phyloP scores from a whole-genome alignment of 2,329 filamentous ascomycete genomes.

The Pseudogymnoascus sp. region DNA sequence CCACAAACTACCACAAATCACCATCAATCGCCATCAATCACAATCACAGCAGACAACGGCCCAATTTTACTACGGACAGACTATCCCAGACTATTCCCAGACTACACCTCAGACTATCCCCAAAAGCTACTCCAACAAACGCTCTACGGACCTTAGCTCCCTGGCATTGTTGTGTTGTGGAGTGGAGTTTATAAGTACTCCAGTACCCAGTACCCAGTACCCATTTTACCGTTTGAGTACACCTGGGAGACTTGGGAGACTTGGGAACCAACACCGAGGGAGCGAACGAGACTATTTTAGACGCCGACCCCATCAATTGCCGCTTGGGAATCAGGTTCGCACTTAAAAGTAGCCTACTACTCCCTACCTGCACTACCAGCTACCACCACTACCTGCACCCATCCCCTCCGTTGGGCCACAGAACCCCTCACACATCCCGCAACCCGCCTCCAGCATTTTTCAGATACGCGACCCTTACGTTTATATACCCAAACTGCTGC shows the following conservation, averaged over 20 bases:
- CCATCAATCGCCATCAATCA: not conserved
- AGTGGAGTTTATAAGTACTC: not conserved
- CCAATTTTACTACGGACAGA: not conserved
- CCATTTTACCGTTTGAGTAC: no score
- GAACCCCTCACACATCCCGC: not conserved
- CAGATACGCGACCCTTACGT: not conserved
- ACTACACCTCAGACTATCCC: not conserved
- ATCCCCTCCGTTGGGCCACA: not conserved
- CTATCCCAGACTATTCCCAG: not conserved
- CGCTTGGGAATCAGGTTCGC: slow-evolving; percentile 7
- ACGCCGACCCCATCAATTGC: slow-evolving; percentile 8
- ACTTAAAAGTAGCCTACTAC: not conserved
- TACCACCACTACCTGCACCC: not conserved
- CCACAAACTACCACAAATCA: not conserved
- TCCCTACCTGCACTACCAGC: not conserved
- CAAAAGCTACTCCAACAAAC: not conserved
- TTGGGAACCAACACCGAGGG: not conserved
- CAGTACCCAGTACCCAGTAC: not conserved
- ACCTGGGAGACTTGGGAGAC: not conserved
- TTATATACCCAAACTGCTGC: not conserved
- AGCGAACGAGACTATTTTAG: slow-evolving; percentile 5
- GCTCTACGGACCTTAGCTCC: not conserved
- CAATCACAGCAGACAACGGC: not conserved
- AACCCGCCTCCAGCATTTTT: slow-evolving; percentile 4
- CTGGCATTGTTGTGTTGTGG: not conserved